Conservation (phyloP, 805 yeast species). For the Tetrapisispora nanseiensis region DNA sequence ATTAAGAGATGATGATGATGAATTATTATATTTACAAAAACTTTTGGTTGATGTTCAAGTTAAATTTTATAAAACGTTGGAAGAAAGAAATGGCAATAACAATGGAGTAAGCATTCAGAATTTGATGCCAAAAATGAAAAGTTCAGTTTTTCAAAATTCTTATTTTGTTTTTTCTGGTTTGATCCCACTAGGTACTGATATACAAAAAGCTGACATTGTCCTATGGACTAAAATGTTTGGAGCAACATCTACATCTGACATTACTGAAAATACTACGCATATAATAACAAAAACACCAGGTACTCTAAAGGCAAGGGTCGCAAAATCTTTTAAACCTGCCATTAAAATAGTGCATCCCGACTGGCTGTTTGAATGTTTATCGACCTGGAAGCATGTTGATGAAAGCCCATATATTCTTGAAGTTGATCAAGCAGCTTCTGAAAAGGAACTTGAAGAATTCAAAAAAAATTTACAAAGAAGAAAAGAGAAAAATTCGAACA, state of each 20-base stretch:
- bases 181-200: constrained; percentile 70
- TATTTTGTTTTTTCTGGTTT: constrained; percentile 77
- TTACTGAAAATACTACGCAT: constrained; percentile 70
- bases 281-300: constrained; percentile 72
- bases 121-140: constrained; percentile 71
- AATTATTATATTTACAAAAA: constrained; percentile 50
- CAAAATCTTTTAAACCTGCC: constrained; percentile 49
- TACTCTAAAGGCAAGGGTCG: constrained; percentile 78
- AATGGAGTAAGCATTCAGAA: constrained; percentile 55
- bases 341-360: constrained; percentile 81
- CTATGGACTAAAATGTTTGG: constrained; percentile 91
- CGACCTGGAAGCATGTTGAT: constrained; percentile 63
- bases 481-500: constrained; percentile 33
- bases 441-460: constrained; percentile 31
- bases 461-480: constrained; percentile 26
- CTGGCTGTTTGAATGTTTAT: constrained; percentile 83
- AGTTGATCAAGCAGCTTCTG: constrained; percentile 39
- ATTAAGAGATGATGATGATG: constrained; percentile 72
- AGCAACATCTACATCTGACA: constrained; percentile 67
- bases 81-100: constrained; percentile 32
- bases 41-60: constrained; percentile 58
- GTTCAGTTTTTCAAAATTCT: constrained; percentile 53
- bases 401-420: constrained; percentile 50
- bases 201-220: constrained; percentile 75
- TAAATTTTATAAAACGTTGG: constrained; percentile 49